Conservation (phyloP, 495 filamentous ascomycete species). For the Neurospora sp. region DNA sequence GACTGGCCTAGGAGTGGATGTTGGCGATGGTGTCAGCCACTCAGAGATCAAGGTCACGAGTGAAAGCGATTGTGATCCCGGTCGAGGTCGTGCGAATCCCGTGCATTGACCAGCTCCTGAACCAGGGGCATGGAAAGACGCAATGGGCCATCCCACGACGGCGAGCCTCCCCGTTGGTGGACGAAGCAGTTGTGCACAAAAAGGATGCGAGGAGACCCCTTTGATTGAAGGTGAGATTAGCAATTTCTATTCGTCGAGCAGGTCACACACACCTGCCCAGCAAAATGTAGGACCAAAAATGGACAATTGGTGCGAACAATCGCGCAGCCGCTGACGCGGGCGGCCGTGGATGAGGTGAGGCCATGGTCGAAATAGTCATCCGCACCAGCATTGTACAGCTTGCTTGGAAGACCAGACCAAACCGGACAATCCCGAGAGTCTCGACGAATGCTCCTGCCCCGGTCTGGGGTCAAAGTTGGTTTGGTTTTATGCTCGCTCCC, state of each 20-base stretch:
- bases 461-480: not conserved
- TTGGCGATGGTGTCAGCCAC: not conserved
- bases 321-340: not conserved
- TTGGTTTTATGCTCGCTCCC: not conserved
- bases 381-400: too few relatives aligned
- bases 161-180: not conserved
- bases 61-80: not conserved
- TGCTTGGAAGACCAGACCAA: not conserved
- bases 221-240: conserved; percentile 26
- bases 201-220: conserved; percentile 4
- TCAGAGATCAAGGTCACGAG: not conserved
- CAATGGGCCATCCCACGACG: not conserved
- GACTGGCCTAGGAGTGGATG: not conserved
- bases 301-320: not conserved
- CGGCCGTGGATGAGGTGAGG: not conserved
- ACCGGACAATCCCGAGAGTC: not conserved
- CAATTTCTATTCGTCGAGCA: conserved; percentile 24
- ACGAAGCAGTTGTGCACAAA: not conserved
- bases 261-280: conserved; percentile 3
- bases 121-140: not conserved
- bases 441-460: not conserved
- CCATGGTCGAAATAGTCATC: not conserved
- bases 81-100: not conserved
- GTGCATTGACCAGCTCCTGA: not conserved
- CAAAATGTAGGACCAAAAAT: conserved; percentile 1